phyloP scores from a whole-genome alignment of 108 stramenopile genomes.

The Pseudonitzschia delicatissima region DNA sequence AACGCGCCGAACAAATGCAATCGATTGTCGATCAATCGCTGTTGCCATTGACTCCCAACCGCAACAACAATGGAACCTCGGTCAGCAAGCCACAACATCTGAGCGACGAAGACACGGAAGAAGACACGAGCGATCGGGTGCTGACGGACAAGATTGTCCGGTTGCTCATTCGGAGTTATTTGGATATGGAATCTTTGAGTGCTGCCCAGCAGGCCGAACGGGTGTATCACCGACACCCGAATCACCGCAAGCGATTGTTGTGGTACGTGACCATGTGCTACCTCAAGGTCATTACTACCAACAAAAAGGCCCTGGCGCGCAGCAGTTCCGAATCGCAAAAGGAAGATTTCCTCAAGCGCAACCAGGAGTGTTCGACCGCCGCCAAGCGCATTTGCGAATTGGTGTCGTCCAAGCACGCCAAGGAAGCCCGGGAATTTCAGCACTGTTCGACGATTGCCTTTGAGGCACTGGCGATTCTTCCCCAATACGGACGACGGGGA shows the following conservation, averaged over 20 bases:
- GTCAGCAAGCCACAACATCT: too few species aligned
- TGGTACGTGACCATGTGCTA: slow-evolving; percentile 22
- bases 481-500: neutral
- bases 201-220: slow-evolving; percentile 20
- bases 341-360: neutral
- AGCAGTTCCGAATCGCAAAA: neutral
- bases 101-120: neutral
- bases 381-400: slow-evolving; percentile 19
- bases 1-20: slow-evolving; percentile 22
- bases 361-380: neutral
- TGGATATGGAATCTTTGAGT: slow-evolving; percentile 10
- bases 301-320: neutral
- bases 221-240: slow-evolving; percentile 17
- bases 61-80: too few species aligned
- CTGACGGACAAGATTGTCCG: slow-evolving; percentile 23
- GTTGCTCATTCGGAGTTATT: slow-evolving; percentile 22
- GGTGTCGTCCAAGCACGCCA: slow-evolving; percentile 6
- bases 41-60: neutral
- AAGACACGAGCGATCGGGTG: neutral
- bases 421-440: slow-evolving; percentile 6
- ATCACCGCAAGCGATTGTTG: slow-evolving; percentile 2
- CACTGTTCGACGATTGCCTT: slow-evolving; percentile 16
- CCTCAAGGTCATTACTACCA: slow-evolving; percentile 8
- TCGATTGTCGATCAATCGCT: slow-evolving; percentile 14
- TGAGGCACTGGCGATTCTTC: slow-evolving; percentile 13